Evolutionary conservation across 116 monocot genomes (phyloP), one percentile per base, ranked within the genome.

Genomic region (Zostera marina): DNA sequence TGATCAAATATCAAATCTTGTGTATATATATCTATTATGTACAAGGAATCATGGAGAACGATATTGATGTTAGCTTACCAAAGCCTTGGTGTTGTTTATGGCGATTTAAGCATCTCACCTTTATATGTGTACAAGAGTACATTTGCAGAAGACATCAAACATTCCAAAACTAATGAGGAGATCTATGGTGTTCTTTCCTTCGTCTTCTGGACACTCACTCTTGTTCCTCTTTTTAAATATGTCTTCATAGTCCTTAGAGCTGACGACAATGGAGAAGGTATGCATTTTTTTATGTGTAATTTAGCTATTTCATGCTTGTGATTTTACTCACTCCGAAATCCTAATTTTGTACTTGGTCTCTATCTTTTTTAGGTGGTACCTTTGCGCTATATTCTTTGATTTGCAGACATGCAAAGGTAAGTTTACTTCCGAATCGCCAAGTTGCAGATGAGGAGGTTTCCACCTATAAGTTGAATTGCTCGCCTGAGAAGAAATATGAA

Each of bases 201-300:
- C 56, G 83, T 88, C 22, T 93, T 93, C 63, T 93, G 93, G 93
- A 93, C 84, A 58, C 77, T 93, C n/a, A 93, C 93, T 17, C 84
- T 93, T 22, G 74, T 93, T 13, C 93, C 93, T 53, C 84, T 93
- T 44, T 74, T 81, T 75, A 93, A 93, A 69, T 93, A 93, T 70
- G 93, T 93, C 40, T 93, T 84, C 73, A 84, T 93, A 49, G 93
- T 93, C 45, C 88, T 93, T 19, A 73, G 93, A 77, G 93, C 93
- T 54, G 88, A 93, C 59, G 93, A 93, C 68, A 93, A 93, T 77
- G 93, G 93, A 57, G 79, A 93, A 59, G 93, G 93, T 93, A 59
- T 23, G 68, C 3, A 16, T 32, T 5, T 7, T 32, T 21, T 44
- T 44, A 32, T 32, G 32, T n/a, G n/a, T n/a, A n/a, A 32, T 32